Percentiles rank a stretch among this genome's conserved stretches.
Conservation (phyloP, 257 asterid genomes). For the Solanum megistacrolobum region DNA sequence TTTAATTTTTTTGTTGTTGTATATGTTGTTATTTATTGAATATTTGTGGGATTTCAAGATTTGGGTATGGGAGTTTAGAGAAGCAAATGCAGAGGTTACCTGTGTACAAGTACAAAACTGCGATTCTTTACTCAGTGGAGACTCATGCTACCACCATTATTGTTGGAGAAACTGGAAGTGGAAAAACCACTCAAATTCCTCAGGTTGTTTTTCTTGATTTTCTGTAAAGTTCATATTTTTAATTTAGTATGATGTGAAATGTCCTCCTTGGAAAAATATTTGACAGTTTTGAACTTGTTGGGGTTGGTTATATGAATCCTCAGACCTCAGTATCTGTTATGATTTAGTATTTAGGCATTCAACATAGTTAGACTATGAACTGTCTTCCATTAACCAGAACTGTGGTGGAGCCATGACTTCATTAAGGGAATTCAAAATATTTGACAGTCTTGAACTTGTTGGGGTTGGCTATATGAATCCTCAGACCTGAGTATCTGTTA, state of each 20-base stretch:
- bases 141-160: conserved; percentile 78
- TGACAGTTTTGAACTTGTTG: not conserved
- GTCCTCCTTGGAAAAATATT: not conserved
- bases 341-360: not conserved
- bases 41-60: conserved; percentile 20
- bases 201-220: conserved; percentile 37
- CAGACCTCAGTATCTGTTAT: not conserved
- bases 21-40: not conserved
- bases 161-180: conserved; percentile 97
- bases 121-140: conserved; percentile 75
- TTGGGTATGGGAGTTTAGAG: conserved; percentile 53
- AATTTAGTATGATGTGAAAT: not conserved
- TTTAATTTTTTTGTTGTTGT: not conserved
- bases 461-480: not conserved
- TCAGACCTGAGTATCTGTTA: not conserved
- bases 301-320: not conserved
- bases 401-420: not conserved
- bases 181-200: conserved; percentile 97
- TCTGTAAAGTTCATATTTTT: not conserved
- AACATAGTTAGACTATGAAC: not conserved
- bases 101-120: conserved; percentile 55
- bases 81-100: conserved; percentile 75
- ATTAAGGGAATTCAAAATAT: not conserved
- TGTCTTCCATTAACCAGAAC: not conserved
- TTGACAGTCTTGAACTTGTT: not conserved